Evolutionary conservation across 345 rosid genomes (phyloP).

Genomic region (Mallotus nudiflorus): DNA sequence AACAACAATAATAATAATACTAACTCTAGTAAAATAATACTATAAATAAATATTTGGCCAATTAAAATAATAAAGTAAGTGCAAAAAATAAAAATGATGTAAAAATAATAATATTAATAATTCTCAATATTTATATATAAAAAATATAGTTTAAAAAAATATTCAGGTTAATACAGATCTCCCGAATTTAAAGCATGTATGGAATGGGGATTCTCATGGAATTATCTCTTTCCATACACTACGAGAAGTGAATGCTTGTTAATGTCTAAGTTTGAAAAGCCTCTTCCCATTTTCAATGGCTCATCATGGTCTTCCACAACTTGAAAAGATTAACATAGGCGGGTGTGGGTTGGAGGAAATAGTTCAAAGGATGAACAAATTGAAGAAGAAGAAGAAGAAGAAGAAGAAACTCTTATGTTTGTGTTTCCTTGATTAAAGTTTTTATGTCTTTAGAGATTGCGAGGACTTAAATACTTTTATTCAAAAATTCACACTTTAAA

Average conservation of each 20-base stretch:
- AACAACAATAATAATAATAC: too few species aligned
- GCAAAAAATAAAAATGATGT: too few species aligned
- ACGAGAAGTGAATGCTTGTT: not conserved
- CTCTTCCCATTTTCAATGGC: constrained; percentile 19
- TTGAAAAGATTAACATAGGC: constrained; percentile 8
- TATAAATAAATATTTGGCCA: too few species aligned
- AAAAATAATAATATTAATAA: too few species aligned
- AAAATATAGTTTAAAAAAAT: too few species aligned
- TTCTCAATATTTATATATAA: too few species aligned
- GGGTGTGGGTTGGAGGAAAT: constrained; percentile 17
- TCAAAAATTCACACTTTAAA: constrained; percentile 1
- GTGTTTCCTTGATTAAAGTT: constrained; percentile 14
- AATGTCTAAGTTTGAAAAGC: constrained; percentile 9
- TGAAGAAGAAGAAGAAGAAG: not conserved
- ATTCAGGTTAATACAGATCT: too few species aligned
- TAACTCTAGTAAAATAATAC: too few species aligned
- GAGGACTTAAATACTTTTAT: constrained; percentile 12
- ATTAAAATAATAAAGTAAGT: too few species aligned
- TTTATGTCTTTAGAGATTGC: not conserved
- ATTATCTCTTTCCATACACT: constrained; percentile 7
- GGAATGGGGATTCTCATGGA: constrained; percentile 6
- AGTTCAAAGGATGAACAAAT: constrained; percentile 20
- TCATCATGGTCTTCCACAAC: not conserved
- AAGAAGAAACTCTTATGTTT: not conserved
- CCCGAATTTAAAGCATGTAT: constrained; percentile 10